phyloP scores from a whole-genome alignment of 2,329 filamentous ascomycete species.

The Paraphoma sp. region DNA sequence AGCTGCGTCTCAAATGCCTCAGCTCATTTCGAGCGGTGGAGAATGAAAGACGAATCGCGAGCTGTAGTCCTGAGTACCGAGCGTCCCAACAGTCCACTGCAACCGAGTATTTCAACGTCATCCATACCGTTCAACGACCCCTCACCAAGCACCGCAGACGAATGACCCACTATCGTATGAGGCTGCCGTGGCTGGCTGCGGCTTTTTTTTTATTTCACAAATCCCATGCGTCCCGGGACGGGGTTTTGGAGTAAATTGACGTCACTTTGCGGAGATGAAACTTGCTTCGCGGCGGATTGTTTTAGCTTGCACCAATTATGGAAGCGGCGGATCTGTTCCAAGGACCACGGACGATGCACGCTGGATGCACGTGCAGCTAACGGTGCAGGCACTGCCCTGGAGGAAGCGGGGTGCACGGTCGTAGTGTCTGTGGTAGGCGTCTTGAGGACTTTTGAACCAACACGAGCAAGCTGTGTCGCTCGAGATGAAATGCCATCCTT shows the following conservation, averaged over 20 bases:
- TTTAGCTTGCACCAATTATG: constrained; percentile 8
- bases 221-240: background rate
- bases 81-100: background rate
- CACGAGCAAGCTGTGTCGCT: background rate
- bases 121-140: background rate
- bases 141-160: background rate
- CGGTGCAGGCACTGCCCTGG: constrained; percentile 11
- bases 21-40: no score
- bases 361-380: constrained; percentile 1
- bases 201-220: constrained; percentile 1
- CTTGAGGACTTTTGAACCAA: background rate
- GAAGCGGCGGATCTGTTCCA: constrained; percentile 10
- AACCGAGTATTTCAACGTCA: background rate
- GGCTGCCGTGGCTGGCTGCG: background rate
- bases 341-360: constrained; percentile 6
- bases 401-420: background rate
- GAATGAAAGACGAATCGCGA: no score
- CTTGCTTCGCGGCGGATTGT: constrained; percentile 14
- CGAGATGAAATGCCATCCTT: constrained; percentile 6
- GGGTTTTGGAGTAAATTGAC: constrained; percentile 12
- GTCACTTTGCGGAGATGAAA: constrained; percentile 23
- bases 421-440: background rate
- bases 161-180: background rate
- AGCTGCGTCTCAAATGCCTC: no score
- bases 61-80: no score